phyloP scores from a whole-genome alignment of 192 early-diverging fungal genomes.

The Gigaspora rosea region DNA sequence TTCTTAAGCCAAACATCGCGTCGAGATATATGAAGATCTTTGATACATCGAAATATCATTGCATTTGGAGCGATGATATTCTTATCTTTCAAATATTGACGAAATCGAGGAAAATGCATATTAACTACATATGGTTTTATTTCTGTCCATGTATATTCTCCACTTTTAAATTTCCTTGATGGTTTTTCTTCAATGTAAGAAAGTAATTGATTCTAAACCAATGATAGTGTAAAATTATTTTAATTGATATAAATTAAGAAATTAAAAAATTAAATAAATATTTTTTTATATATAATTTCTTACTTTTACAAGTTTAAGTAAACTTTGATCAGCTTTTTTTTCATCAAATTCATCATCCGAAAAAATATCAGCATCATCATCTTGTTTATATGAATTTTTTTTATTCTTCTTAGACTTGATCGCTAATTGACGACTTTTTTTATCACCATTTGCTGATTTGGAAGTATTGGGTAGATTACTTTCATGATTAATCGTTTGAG shows the following conservation, averaged over 20 bases:
- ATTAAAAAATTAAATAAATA: neutral
- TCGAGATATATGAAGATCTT: conserved; percentile 6
- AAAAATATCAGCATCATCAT: neutral
- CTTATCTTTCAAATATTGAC: neutral
- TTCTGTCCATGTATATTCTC: conserved; percentile 6
- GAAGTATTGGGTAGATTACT: too few species aligned
- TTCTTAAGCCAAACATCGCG: conserved; percentile 4
- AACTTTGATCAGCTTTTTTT: neutral
- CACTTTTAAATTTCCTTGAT: neutral
- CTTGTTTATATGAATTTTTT: neutral
- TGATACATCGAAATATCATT: neutral
- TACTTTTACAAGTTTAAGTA: neutral
- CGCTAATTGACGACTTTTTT: too few species aligned
- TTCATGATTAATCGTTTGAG: too few species aligned
- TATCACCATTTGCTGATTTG: too few species aligned
- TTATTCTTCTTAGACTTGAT: neutral
- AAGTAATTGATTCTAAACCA: too few species aligned
- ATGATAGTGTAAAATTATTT: neutral
- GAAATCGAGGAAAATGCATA: neutral
- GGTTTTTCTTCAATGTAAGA: neutral
- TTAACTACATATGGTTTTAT: neutral
- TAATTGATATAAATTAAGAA: neutral
- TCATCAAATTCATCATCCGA: neutral
- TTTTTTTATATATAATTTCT: neutral
- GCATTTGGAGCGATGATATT: neutral